A percentile compares a stretch with the other conserved stretches of the same genome.
phyloP scores from a whole-genome alignment of 129 eudicot genomes.

The Flaveria ramosissima region DNA sequence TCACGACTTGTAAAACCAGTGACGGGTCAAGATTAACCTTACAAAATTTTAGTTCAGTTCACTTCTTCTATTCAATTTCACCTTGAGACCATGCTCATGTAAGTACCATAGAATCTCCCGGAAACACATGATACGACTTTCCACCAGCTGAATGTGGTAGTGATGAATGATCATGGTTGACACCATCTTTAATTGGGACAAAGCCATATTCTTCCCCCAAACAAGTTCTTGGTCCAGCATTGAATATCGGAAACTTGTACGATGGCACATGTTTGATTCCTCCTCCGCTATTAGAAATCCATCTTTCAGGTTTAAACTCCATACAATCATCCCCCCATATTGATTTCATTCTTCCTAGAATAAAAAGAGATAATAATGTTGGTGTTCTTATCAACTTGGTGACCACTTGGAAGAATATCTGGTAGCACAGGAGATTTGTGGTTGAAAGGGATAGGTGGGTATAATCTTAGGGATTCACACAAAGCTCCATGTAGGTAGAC shows the following conservation, averaged over 20 bases:
- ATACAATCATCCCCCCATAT: slow-evolving; percentile 60
- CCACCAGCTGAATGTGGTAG: slow-evolving; percentile 41
- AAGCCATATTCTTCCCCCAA: slow-evolving; percentile 58
- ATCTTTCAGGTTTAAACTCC: slow-evolving; percentile 61
- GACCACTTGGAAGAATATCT: slow-evolving; percentile 61
- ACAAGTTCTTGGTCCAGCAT: slow-evolving; percentile 62
- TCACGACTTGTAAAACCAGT: too few species aligned
- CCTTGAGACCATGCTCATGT: slow-evolving; percentile 56
- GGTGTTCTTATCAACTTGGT: slow-evolving; percentile 26
- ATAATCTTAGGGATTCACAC: slow-evolving; percentile 58
- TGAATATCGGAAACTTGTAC: slow-evolving; percentile 51
- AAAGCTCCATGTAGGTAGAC: slow-evolving; percentile 67
- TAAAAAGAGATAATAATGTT: slow-evolving; percentile 39
- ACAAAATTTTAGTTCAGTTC: too few species aligned
- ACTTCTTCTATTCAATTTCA: slow-evolving; percentile 25
- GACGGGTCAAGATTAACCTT: too few species aligned
- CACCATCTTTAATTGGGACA: slow-evolving; percentile 50
- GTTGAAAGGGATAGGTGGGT: slow-evolving; percentile 52
- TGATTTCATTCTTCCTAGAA: slow-evolving; percentile 52
- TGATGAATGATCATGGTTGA: slow-evolving; percentile 37
- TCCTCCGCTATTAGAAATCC: slow-evolving; percentile 49
- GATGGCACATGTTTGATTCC: slow-evolving; percentile 51
- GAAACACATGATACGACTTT: slow-evolving; percentile 37
- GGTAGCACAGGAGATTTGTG: slow-evolving; percentile 41
- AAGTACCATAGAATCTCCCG: slow-evolving; percentile 39